phyloP scores from a whole-genome alignment of 495 filamentous ascomycete species.

The Gamarada debralockiae region DNA sequence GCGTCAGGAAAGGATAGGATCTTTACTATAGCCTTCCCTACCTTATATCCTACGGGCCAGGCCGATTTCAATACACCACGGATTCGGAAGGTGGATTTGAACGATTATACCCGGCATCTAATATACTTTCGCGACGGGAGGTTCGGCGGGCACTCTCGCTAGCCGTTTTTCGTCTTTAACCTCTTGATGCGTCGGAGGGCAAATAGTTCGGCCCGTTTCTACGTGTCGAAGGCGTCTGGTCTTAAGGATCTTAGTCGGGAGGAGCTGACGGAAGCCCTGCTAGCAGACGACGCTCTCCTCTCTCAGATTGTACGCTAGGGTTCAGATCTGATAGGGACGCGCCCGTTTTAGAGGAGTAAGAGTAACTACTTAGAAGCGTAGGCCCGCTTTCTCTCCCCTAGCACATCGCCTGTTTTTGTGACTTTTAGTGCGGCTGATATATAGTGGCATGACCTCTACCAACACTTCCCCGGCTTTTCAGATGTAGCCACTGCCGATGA shows the following conservation, averaged over 20 bases:
- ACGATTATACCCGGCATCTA: conserved; percentile 1
- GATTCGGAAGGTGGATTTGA: neutral
- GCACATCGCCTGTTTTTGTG: neutral
- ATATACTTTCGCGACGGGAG: neutral
- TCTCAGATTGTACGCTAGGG: conserved; percentile 2
- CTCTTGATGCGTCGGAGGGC: neutral
- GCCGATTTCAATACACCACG: conserved; percentile 1
- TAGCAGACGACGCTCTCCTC: neutral
- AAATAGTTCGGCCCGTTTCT: neutral
- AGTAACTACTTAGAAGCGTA: neutral
- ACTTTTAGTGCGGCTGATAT: neutral
- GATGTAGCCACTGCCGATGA: neutral
- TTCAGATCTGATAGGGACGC: neutral
- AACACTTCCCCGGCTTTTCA: neutral
- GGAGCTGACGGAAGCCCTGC: neutral
- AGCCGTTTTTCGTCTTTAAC: neutral
- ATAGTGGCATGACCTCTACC: neutral
- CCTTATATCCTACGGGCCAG: neutral
- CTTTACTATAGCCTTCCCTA: neutral
- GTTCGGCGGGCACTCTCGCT: neutral
- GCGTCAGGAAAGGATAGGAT: conserved; percentile 2
- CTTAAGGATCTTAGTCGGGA: neutral
- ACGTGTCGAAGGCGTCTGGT: neutral
- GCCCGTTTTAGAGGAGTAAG: neutral
- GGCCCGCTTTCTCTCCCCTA: neutral